These are phyloP conservation scores for Cryptococcus amylolentus DNA, from an alignment of 1,284 basidiomycete species.

Conservation along the genomic window DNA sequence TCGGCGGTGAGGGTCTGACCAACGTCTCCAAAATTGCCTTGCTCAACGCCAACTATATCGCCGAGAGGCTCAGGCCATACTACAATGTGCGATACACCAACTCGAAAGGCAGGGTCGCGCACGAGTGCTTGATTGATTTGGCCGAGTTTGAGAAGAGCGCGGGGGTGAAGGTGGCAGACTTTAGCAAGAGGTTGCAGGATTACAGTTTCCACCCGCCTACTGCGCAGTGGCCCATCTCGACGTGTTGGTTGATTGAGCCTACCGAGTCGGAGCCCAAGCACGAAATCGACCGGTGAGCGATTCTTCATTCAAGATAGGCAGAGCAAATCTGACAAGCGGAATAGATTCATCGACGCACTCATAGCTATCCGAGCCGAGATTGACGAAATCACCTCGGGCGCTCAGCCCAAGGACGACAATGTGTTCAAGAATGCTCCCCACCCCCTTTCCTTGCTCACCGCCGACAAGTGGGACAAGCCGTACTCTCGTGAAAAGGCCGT, in stretches of 20 bases:
- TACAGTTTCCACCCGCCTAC: slow-evolving; percentile 48
- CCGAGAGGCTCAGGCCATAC: slow-evolving; percentile 74
- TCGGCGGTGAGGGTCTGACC: slow-evolving; percentile 82
- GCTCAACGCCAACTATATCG: slow-evolving; percentile 96
- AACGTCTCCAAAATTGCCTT: slow-evolving; percentile 82
- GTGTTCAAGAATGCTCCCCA: slow-evolving; percentile 92
- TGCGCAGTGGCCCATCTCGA: slow-evolving; percentile 77
- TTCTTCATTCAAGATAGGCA: neutral
- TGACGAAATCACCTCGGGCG: slow-evolving; percentile 78
- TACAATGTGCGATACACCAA: slow-evolving; percentile 91
- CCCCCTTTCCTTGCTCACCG: slow-evolving; percentile 70
- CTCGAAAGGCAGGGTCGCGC: slow-evolving; percentile 83
- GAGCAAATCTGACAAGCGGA: neutral
- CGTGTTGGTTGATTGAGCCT: slow-evolving; percentile 78
- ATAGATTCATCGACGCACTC: slow-evolving; percentile 91
- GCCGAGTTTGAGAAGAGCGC: slow-evolving; percentile 87
- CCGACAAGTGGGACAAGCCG: slow-evolving; percentile 79
- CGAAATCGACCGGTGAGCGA: slow-evolving; percentile 71
- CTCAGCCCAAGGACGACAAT: slow-evolving; percentile 83
- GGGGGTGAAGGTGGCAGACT: slow-evolving; percentile 88
- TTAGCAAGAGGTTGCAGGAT: slow-evolving; percentile 81
- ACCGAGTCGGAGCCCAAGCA: slow-evolving; percentile 89
- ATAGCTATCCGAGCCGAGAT: slow-evolving; percentile 90
- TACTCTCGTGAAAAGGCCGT: slow-evolving; percentile 81
- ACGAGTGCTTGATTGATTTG: slow-evolving; percentile 92